phyloP scores from a whole-genome alignment of 2,329 filamentous ascomycete species.

The Orbilia quercus region DNA sequence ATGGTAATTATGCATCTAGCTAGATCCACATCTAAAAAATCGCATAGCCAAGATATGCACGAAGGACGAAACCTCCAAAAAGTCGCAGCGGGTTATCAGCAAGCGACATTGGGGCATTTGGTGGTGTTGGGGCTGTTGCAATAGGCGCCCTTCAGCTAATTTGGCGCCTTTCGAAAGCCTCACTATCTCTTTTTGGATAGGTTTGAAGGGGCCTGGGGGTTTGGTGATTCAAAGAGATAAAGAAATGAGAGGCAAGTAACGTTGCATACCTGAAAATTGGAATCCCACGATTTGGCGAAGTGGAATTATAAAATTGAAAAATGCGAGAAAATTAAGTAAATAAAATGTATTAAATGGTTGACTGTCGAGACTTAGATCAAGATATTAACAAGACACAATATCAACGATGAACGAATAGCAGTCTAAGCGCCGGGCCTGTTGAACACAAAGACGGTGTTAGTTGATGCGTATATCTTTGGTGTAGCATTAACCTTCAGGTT shows the following conservation, averaged over 20 bases:
- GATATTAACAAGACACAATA: constrained; percentile 4
- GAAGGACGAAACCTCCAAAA: not conserved
- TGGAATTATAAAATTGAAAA: not conserved
- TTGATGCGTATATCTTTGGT: constrained; percentile 15
- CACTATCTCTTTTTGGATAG: too few species aligned
- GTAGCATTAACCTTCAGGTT: too few species aligned
- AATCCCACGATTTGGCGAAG: too few species aligned
- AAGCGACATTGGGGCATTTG: not conserved
- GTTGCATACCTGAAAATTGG: not conserved
- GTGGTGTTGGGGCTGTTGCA: constrained; percentile 38
- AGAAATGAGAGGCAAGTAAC: too few species aligned
- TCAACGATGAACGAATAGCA: constrained; percentile 38
- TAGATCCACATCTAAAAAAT: too few species aligned
- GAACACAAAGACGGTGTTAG: constrained; percentile 13
- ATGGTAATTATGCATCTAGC: not conserved
- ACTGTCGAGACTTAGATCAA: not conserved
- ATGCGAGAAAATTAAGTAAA: not conserved
- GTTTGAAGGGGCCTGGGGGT: too few species aligned
- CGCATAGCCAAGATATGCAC: too few species aligned
- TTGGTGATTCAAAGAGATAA: too few species aligned
- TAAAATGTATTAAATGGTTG: not conserved
- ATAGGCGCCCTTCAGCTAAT: constrained; percentile 24
- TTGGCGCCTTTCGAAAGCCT: not conserved
- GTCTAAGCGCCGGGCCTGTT: constrained; percentile 38
- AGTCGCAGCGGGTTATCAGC: not conserved